Evolutionary conservation across 495 filamentous ascomycete species (phyloP).

Genomic region (Penicillium diatomitis): DNA sequence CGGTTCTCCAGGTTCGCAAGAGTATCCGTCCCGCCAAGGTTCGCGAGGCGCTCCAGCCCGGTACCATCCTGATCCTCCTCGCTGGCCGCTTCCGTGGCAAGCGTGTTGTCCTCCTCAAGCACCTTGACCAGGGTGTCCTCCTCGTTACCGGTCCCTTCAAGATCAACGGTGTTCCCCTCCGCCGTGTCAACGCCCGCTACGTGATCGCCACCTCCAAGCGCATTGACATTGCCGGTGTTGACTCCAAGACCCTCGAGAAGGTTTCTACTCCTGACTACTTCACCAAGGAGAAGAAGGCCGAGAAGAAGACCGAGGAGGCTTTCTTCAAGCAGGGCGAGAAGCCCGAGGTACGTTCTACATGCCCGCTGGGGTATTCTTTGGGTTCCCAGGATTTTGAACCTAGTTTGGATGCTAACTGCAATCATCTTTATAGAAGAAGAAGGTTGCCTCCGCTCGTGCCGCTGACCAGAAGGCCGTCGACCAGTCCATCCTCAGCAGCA

Average conservation of each 20-base stretch:
- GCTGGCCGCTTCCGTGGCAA: constrained; percentile 99
- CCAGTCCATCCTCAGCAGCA: constrained; percentile 77
- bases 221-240: constrained; percentile 77
- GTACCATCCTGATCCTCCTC: constrained; percentile 93
- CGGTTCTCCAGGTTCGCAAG: constrained; percentile 76
- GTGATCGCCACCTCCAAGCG: constrained; percentile 94
- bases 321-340: constrained; percentile 99
- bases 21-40: constrained; percentile 72
- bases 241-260: constrained; percentile 77
- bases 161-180: constrained; percentile 98
- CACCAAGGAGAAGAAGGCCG: constrained; percentile 80
- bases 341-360: constrained; percentile 63
- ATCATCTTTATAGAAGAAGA: constrained; percentile 71
- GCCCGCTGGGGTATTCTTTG: neutral
- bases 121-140: constrained; percentile 91
- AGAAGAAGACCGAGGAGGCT: constrained; percentile 88
- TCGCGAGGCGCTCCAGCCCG: constrained; percentile 80
- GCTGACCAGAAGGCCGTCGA: constrained; percentile 97
- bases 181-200: constrained; percentile 96
- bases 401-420: neutral
- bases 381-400: neutral
- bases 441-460: constrained; percentile 76
- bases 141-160: constrained; percentile 99
- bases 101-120: constrained; percentile 97
- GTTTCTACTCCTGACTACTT: constrained; percentile 81